These are phyloP conservation scores for Fremontodendron californicum DNA, from an alignment of 345 rosid genomes.

Conservation along the genomic window DNA sequence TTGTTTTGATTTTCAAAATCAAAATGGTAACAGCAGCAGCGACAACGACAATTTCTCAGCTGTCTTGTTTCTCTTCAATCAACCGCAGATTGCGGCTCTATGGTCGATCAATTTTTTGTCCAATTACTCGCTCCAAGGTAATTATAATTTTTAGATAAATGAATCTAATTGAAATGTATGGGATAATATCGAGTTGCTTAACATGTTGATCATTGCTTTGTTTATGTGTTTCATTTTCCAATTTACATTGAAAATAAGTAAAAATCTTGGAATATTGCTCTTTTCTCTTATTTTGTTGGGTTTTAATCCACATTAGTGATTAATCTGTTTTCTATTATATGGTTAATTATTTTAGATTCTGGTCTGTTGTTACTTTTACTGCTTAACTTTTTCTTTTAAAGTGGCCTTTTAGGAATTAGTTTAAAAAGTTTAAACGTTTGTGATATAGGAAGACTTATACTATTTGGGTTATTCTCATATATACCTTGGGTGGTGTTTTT, in stretches of 20 bases:
- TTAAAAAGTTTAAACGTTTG: neutral
- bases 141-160: neutral
- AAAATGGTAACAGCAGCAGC: constrained; percentile 29
- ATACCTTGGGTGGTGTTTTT: neutral
- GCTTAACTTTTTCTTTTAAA: neutral
- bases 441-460: neutral
- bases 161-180: neutral
- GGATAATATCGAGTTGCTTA: neutral
- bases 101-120: constrained; percentile 28
- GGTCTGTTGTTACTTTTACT: neutral
- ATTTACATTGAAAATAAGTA: neutral
- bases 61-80: constrained; percentile 55
- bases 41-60: constrained; percentile 49
- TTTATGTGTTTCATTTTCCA: neutral
- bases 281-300: neutral
- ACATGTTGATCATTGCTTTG: neutral
- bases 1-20: neutral
- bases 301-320: neutral
- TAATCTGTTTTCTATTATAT: neutral
- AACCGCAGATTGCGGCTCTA: constrained; percentile 43
- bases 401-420: neutral
- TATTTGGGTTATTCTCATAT: neutral
- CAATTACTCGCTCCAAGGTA: constrained; percentile 46
- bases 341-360: neutral
- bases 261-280: neutral